Evolutionary conservation across 2,329 filamentous ascomycete genomes (phyloP).

Genomic region (Fusarium decemcellulare): DNA sequence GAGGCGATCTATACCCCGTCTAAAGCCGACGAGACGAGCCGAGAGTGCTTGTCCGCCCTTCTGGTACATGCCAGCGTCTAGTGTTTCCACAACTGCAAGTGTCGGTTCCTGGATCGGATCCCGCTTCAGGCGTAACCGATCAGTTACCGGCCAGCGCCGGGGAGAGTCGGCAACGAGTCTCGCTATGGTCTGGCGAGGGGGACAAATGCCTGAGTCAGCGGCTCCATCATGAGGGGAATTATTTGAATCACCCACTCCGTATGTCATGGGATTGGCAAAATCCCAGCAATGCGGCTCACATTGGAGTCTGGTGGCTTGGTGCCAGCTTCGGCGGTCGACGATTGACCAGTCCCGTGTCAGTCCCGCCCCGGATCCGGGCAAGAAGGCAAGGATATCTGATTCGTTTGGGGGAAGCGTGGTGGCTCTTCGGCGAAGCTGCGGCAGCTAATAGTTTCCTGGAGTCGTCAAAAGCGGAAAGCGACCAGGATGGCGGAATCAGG

Average conservation of each 20-base stretch:
- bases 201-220: neutral
- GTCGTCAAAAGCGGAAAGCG: neutral
- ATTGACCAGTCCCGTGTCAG: neutral
- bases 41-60: neutral
- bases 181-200: neutral
- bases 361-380: neutral
- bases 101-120: neutral
- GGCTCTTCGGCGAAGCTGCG: neutral
- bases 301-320: neutral
- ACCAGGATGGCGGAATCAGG: neutral
- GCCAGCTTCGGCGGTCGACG: neutral
- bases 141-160: neutral
- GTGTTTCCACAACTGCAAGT: neutral
- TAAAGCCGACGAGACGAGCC: neutral
- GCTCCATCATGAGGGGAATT: neutral
- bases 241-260: neutral
- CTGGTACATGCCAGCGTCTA: neutral
- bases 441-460: neutral
- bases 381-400: neutral
- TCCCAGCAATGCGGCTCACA: conserved; percentile 4
- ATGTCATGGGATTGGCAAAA: conserved; percentile 6
- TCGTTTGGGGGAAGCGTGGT: neutral
- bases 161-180: neutral
- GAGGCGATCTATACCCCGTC: neutral
- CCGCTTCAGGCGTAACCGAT: neutral